These are phyloP conservation scores for Elsinoe necatrix DNA, from an alignment of 2,329 filamentous ascomycete species.

Conservation along the genomic window DNA sequence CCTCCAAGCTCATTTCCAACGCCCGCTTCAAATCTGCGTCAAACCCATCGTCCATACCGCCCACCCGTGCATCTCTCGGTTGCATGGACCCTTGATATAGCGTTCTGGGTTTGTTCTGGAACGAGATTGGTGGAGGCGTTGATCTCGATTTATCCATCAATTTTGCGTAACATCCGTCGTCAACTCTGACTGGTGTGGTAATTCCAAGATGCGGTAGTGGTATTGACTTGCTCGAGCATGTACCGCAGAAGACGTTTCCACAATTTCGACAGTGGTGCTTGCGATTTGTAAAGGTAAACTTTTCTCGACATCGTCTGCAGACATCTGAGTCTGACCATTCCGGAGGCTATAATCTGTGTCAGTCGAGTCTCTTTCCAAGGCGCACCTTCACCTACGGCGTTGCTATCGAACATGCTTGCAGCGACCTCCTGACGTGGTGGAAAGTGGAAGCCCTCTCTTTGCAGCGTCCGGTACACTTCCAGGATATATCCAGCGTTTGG, in stretches of 20 bases:
- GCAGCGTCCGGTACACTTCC: constrained; percentile 74
- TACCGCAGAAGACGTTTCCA: constrained; percentile 92
- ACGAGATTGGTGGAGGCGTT: constrained; percentile 35
- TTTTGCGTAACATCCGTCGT: constrained; percentile 90
- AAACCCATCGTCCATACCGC: constrained; percentile 63
- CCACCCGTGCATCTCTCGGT: constrained; percentile 72
- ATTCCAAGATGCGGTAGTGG: constrained; percentile 91
- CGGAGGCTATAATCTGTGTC: constrained; percentile 55
- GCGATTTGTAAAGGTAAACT: constrained; percentile 95
- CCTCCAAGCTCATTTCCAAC: constrained; percentile 92
- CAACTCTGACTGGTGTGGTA: constrained; percentile 79
- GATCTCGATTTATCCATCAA: constrained; percentile 62
- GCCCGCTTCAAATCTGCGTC: constrained; percentile 93
- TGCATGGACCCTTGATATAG: constrained; percentile 65
- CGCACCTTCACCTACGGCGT: constrained; percentile 61
- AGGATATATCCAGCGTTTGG: constrained; percentile 77
- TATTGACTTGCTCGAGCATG: constrained; percentile 83
- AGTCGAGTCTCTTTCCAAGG: neutral
- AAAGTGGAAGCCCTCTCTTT: constrained; percentile 79
- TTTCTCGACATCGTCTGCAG: constrained; percentile 92
- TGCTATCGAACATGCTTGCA: constrained; percentile 98
- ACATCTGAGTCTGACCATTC: constrained; percentile 98
- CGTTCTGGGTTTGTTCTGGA: constrained; percentile 56
- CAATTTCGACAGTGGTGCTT: constrained; percentile 99
- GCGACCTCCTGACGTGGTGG: constrained; percentile 78